A percentile compares a stretch with the other conserved stretches of the same genome.
phyloP scores from a whole-genome alignment of 805 yeast species.

The Starmerella riodocensis region DNA sequence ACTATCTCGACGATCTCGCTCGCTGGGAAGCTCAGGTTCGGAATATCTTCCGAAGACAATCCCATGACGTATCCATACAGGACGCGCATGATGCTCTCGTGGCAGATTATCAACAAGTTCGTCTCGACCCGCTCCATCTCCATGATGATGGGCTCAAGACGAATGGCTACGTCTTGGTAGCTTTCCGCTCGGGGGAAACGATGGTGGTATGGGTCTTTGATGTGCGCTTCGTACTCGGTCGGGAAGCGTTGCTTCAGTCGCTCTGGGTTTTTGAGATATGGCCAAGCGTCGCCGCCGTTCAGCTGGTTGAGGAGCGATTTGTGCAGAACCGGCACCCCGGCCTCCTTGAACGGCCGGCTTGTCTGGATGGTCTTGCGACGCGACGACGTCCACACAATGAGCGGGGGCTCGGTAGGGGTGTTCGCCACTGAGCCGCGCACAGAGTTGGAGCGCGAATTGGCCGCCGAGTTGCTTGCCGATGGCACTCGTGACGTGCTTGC shows the following conservation, averaged over 20 bases:
- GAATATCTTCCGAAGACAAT: slow-evolving; percentile 73
- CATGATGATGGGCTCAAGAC: slow-evolving; percentile 81
- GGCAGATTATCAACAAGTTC: slow-evolving; percentile 81
- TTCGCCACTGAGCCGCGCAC: slow-evolving; percentile 5
- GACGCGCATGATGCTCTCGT: slow-evolving; percentile 78
- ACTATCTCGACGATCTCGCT: slow-evolving; percentile 74
- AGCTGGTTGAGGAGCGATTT: slow-evolving; percentile 75
- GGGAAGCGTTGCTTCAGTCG: slow-evolving; percentile 53
- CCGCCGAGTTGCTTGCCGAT: slow-evolving; percentile 2
- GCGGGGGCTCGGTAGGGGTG: slow-evolving; percentile 21
- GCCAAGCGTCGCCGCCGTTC: slow-evolving; percentile 80
- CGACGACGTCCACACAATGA: slow-evolving; percentile 93
- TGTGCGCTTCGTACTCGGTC: slow-evolving; percentile 50
- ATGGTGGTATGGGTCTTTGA: slow-evolving; percentile 79
- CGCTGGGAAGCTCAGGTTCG: slow-evolving; percentile 61
- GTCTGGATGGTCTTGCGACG: slow-evolving; percentile 73
- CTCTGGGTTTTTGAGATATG: slow-evolving; percentile 36
- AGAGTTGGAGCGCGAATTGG: slow-evolving; percentile 5
- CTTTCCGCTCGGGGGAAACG: slow-evolving; percentile 87
- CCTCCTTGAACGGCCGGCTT: slow-evolving; percentile 50
- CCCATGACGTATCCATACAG: slow-evolving; percentile 94
- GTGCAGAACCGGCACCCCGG: slow-evolving; percentile 53
- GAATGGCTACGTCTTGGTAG: slow-evolving; percentile 88
- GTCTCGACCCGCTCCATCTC: slow-evolving; percentile 81
- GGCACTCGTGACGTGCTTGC: slow-evolving; percentile 1